Evolutionary conservation across 192 early-diverging fungal species (phyloP).

Genomic region (Gaertneriomyces semiglobifer): DNA sequence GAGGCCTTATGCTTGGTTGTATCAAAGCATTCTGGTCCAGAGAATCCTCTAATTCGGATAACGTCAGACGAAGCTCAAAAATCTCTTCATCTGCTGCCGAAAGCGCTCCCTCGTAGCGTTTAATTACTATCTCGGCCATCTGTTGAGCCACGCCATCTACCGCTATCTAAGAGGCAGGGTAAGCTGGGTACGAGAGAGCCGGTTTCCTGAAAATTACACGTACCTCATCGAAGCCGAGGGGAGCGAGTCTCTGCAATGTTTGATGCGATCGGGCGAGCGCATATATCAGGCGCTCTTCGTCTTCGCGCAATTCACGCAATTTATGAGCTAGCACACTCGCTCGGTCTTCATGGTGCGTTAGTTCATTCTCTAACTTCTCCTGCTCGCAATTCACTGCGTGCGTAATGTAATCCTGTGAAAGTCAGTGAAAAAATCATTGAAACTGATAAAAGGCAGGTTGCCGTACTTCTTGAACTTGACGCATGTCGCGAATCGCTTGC

Average conservation of each 20-base stretch:
- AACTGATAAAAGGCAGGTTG: background rate
- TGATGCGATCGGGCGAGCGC: conserved; percentile 1
- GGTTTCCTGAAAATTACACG: too few relatives aligned
- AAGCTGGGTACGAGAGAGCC: background rate
- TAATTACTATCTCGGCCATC: conserved; percentile 6
- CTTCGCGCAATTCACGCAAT: conserved; percentile 10
- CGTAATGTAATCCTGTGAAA: conserved; percentile 15
- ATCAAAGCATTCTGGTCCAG: conserved; percentile 10
- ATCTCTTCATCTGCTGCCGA: conserved; percentile 19
- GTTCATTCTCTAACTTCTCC: conserved; percentile 6
- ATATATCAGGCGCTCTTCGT: conserved; percentile 22
- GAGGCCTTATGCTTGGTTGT: background rate
- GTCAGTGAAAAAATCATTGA: background rate
- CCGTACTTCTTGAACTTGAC: background rate
- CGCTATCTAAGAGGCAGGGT: conserved; percentile 5
- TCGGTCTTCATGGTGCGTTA: background rate
- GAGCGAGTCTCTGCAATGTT: too few relatives aligned
- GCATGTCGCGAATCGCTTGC: conserved; percentile 5
- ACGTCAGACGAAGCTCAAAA: conserved; percentile 17
- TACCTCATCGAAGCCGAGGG: too few relatives aligned
- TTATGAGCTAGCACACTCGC: conserved; percentile 16
- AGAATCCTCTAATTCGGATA: conserved; percentile 25
- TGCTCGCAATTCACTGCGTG: background rate
- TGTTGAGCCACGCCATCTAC: background rate
- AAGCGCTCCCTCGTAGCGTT: conserved; percentile 10